Evolutionary conservation across 345 rosid genomes (phyloP).

Genomic region (Alliaria petiolata): DNA sequence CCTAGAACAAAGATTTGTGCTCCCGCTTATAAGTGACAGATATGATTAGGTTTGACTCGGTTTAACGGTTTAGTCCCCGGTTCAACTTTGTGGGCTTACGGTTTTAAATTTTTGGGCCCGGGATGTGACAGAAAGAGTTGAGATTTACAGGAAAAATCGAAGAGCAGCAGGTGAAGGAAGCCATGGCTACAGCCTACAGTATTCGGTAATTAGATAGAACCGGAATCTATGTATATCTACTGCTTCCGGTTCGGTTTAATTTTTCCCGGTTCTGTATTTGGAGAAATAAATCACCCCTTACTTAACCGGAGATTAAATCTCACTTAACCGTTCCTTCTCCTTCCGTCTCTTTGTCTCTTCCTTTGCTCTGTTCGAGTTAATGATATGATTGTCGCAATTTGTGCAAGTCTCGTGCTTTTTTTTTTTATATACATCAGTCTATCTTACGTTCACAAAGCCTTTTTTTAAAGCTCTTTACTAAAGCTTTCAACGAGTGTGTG

Average conservation of each 20-base stretch:
- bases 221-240: not conserved
- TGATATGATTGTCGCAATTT: not conserved
- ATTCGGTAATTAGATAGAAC: slow-evolving; percentile 3
- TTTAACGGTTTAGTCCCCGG: too few relatives aligned
- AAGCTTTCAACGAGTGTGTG: too few relatives aligned
- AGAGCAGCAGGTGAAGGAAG: slow-evolving; percentile 27
- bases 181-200: slow-evolving; percentile 27
- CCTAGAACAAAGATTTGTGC: too few relatives aligned
- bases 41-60: too few relatives aligned
- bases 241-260: not conserved
- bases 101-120: too few relatives aligned
- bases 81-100: too few relatives aligned
- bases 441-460: not conserved
- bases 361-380: too few relatives aligned
- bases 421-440: not conserved
- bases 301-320: not conserved
- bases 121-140: not conserved
- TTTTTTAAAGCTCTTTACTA: too few relatives aligned
- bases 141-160: slow-evolving; percentile 31
- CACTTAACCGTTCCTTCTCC: too few relatives aligned
- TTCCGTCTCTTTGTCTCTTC: too few relatives aligned
- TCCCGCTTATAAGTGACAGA: too few relatives aligned
- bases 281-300: not conserved
- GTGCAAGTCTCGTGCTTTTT: not conserved
- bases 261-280: not conserved